Evolutionary conservation across 371 early-diverging fungal species (phyloP).

Genomic region (Dichotomocladium elegans): DNA sequence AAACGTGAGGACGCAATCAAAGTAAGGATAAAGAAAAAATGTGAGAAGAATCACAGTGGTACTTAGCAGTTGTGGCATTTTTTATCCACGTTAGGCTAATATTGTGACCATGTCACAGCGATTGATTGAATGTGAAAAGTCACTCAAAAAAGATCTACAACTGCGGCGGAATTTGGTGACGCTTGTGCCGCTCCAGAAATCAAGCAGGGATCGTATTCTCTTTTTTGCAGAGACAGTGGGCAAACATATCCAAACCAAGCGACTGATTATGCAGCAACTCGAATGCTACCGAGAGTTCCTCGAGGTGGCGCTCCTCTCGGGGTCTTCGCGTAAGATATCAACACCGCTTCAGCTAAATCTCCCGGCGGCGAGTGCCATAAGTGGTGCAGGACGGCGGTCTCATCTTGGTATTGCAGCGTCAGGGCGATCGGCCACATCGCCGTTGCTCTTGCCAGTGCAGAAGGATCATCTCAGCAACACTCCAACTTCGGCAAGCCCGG

Average conservation of each 20-base stretch:
- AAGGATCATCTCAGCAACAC: too few relatives aligned
- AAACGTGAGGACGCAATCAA: not conserved
- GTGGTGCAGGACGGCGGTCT: too few relatives aligned
- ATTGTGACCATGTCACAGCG: constrained; percentile 16
- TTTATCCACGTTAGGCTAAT: not conserved
- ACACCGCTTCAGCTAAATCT: too few relatives aligned
- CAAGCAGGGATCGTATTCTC: constrained; percentile 57
- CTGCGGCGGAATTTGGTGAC: constrained; percentile 62
- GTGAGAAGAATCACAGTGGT: not conserved
- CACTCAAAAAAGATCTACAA: constrained; percentile 49
- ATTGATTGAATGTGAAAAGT: constrained; percentile 34
- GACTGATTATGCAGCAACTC: constrained; percentile 56
- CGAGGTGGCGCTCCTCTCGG: constrained; percentile 25
- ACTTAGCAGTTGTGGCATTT: not conserved
- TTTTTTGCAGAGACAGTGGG: constrained; percentile 54
- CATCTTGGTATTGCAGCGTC: not conserved
- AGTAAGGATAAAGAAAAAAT: not conserved
- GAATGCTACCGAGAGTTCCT: constrained; percentile 71
- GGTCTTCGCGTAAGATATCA: too few relatives aligned
- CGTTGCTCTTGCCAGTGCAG: too few relatives aligned
- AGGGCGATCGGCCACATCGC: not conserved
- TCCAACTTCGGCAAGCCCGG: too few relatives aligned
- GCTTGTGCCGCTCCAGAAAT: constrained; percentile 61
- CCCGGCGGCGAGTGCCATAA: too few relatives aligned
- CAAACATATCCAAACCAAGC: constrained; percentile 47